Evolutionary conservation across 2,329 filamentous ascomycete species (phyloP), one percentile per base, ranked within the genome.

Genomic region (Pseudogymnoascus sp.): DNA sequence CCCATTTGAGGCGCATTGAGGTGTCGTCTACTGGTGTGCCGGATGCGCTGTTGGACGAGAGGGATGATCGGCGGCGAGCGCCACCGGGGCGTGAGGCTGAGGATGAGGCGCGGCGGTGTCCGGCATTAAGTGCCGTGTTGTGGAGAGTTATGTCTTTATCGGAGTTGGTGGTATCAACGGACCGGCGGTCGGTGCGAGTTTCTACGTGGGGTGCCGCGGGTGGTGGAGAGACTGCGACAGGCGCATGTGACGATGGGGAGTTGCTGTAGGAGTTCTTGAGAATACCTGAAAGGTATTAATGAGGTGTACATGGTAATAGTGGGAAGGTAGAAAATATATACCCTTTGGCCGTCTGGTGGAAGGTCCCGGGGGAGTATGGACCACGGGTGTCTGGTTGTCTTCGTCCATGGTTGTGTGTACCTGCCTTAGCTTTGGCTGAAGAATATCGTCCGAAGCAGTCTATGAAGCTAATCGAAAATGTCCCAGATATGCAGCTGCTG

Each of bases 81-180:
- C 84, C 82, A 7, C 75, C 70, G 31, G 82, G 83, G 4, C 85
- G 85, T 67, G 84, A 84, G 2, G 86, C 82, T 1, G 90, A 93
- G 1, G 91, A 93, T 0, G 90, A 95, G 19, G 90, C 93, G 66
- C 91, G 88, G 61, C 91, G 89, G 68, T 89, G 90, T 35, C 95
- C 95, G 53, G 95, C 92, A 79, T 99, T 99, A 74, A 90, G 86
- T 66, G 97, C 85, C 0, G 95, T 99, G 78, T 99, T 99, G 75
- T 93, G 87, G 65, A 97, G 85, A 3, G 92, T 96, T 70, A 97
- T 81, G 73, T 97, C 95, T 78, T 96, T 95, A 68, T 92, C 88
- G 3, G 85, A 85, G 69, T 86, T 69, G 74, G 68, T 69, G 63
- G 66, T 69, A 65, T 65, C 64, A 61, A 66, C 63, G 11, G 67